Base-by-base conservation (phyloP, 2,329 filamentous ascomycete species). In the Hymenoscyphus fructigenus region DNA sequence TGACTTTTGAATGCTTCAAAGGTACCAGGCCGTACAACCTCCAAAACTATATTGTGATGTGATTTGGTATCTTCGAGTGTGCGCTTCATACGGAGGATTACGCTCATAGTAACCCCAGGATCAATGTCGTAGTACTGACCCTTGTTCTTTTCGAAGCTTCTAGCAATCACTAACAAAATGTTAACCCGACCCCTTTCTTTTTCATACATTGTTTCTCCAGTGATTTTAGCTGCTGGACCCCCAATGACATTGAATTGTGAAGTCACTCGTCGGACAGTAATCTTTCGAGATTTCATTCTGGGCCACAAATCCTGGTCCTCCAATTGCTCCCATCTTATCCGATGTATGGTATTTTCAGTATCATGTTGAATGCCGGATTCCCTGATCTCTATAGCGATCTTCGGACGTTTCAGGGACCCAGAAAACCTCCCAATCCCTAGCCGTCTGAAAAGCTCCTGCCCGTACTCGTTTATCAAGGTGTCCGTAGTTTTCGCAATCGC, bases 301-400 rank as follows among this genome's bases (percentile, higher is more conserved):
- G 55, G 55, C 55, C 55, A 57, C 14, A 57, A 26, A 14, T 57
- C 29, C 23, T 34, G 7, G 29, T 57, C 55, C 17, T 57, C 55
- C 26, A 57, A 57, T 32, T 57, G 55, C 26, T 57, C 55, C 55
- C 55, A 57, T 26, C 55, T 20, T 34, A 57, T 29, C 55, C 55
- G 26, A 23, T 57, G 55, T 15, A 57, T 57, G 17, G 55, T 57
- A 57, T 57, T 57, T 28, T 57, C 29, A 7, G 55, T 57, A 17
- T 34, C 55, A 9, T 29, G 26, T 29, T 57, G 55, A 17, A 17
- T 57, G 1, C 26, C 55, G 3, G 55, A 29, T 9, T 57, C 55
- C 26, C 55, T 57, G 55, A 57, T 57, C n/a, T 57, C 55, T 34
- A 57, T 34, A 2, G 32, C 6, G 7, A 57, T 29, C 7, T 57